Evolutionary conservation across 2,329 filamentous ascomycete species (phyloP), one percentile per base, ranked within the genome.

Genomic region (Cladosporium colombiae): DNA sequence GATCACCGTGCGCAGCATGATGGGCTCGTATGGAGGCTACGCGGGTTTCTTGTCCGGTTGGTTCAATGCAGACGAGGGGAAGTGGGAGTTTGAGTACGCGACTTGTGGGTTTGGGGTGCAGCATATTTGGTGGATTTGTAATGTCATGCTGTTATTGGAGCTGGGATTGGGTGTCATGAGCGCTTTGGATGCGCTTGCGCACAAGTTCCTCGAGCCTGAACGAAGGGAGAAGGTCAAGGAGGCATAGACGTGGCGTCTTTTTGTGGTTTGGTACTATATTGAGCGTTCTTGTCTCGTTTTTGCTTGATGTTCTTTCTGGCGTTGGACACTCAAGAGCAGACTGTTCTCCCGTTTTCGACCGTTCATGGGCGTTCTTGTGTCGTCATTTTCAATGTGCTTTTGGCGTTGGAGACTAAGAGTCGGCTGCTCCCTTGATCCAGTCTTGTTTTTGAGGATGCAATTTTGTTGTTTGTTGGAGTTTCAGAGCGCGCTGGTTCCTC

Each of bases 1-100:
- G 79, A 88, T 98, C 69, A 99, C 95, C 0, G 91, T 99, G 2
- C 88, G 93, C 66, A 97, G 92, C 78, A 98, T 99, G 93, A 99
- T 99, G 95, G 95, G 95, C 65, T 91, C 91, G 65, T 99, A 91
- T 78, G 89, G 88, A n/a, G 95, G 95, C 23, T 95, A 97, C 75
- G 92, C 93, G 0, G 95, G 93, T 0, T 82, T 99, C 50, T 79
- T 99, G 49, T 95, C 91, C 68, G 85, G 91, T 0, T 99, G 94
- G 94, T 98, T 94, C 74, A 92, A 98, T 76, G 78, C 85, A 65
- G 81, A 84, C 2, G 78, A 79, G 1, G 89, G 87, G 82, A 87
- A 91, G 76, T 99, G 95, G 95, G 84, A 84, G 69, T 91, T 91
- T 70, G 91, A 94, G 71, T 95, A 95, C 71, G 83, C 82, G 10